Percentiles rank a stretch among this genome's conserved stretches.
Evolutionary conservation across 192 early-diverging fungal species (phyloP).

Genomic region (Coemansia guatemalensis): DNA sequence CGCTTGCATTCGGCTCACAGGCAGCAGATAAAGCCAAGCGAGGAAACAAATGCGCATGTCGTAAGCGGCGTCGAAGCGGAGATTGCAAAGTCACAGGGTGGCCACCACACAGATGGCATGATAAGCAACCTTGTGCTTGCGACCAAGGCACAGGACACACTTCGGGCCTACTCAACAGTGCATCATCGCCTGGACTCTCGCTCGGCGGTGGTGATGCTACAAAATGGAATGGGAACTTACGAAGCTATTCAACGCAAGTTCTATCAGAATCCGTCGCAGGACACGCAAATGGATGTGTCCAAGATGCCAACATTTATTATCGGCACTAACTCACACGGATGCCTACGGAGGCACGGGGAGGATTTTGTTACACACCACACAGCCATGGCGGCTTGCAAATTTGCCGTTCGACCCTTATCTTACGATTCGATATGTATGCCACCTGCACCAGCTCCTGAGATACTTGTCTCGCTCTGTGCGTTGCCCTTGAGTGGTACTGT

Average conservation of each 20-base stretch:
- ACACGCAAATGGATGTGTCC: background rate
- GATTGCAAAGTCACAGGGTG: slow-evolving; percentile 15
- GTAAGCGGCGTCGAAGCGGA: slow-evolving; percentile 37
- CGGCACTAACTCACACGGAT: slow-evolving; percentile 61
- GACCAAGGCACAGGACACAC: slow-evolving; percentile 67
- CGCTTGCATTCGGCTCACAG: slow-evolving; percentile 31
- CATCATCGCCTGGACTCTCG: slow-evolving; percentile 50
- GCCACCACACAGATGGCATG: slow-evolving; percentile 13
- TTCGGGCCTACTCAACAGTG: slow-evolving; percentile 54
- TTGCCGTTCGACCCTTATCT: slow-evolving; percentile 39
- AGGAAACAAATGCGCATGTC: slow-evolving; percentile 22
- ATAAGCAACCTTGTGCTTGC: slow-evolving; percentile 61
- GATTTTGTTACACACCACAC: slow-evolving; percentile 59
- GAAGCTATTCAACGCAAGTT: slow-evolving; percentile 52
- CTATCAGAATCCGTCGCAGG: slow-evolving; percentile 16
- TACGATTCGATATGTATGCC: slow-evolving; percentile 8
- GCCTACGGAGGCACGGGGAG: slow-evolving; percentile 38
- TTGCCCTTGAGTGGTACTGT: slow-evolving; percentile 35
- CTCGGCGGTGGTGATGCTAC: slow-evolving; percentile 61
- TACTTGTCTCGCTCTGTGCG: slow-evolving; percentile 24
- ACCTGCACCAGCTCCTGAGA: slow-evolving; percentile 18
- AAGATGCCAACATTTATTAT: slow-evolving; percentile 52
- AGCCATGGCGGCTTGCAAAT: slow-evolving; percentile 54
- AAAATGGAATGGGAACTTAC: slow-evolving; percentile 66
- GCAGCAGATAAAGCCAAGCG: slow-evolving; percentile 25